A percentile compares a stretch with the other conserved stretches of the same genome.
Evolutionary conservation across 352 stramenopile genomes (phyloP).

Genomic region (Globisporangium rhizosaccharum): DNA sequence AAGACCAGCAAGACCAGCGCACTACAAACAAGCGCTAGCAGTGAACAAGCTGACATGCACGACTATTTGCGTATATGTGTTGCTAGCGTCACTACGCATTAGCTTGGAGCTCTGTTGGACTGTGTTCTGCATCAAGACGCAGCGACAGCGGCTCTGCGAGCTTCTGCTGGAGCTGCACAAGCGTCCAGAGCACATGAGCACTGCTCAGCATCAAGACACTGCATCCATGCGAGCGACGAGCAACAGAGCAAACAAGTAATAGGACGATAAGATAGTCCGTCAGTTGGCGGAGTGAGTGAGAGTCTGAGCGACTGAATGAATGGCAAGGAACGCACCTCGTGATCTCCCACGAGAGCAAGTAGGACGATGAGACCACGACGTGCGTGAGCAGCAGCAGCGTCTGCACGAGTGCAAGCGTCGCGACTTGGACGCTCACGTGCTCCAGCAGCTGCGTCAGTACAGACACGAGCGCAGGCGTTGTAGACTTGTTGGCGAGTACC

Average conservation of each 20-base stretch:
- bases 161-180: conserved; percentile 28
- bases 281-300: background rate
- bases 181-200: conserved; percentile 34
- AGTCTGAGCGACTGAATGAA: background rate
- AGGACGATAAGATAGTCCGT: background rate
- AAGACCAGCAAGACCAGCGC: background rate
- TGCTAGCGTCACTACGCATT: background rate
- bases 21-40: no score
- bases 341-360: conserved; percentile 36
- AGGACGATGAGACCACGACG: conserved; percentile 15
- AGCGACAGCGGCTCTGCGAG: conserved; percentile 6
- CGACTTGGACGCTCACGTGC: conserved; percentile 21
- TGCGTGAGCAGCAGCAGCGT: conserved; percentile 26
- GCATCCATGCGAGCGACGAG: background rate
- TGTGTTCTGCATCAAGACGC: background rate
- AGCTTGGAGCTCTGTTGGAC: background rate
- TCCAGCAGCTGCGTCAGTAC: conserved; percentile 5
- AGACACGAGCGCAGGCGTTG: background rate
- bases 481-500: background rate
- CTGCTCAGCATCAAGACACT: conserved; percentile 44
- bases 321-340: conserved; percentile 22
- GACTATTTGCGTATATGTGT: background rate
- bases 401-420: conserved; percentile 23
- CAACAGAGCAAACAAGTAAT: no score
- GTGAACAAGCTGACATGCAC: no score